Base-by-base conservation (phyloP, 2,329 filamentous ascomycete genomes). In the Aureobasidium lini region DNA sequence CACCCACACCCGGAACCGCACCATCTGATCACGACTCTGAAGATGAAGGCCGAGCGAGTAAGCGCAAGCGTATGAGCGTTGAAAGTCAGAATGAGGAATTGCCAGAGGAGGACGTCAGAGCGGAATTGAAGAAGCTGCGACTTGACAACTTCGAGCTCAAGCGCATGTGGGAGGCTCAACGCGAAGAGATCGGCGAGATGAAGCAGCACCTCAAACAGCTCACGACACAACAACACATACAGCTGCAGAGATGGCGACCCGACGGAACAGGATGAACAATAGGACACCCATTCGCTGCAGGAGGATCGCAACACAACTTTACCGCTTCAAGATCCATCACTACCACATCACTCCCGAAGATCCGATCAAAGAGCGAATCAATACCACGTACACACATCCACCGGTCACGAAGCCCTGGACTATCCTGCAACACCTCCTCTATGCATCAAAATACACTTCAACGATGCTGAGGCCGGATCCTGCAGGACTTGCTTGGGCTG, bases 121-220 rank as follows among this genome's bases (percentile, higher is more conserved):
- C 65, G 7, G 72, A 77, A 63, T 64, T 77, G 50, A 74, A 73
- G 36, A 52, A 52, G 10, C 18, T 40, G 13, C 48, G 48, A 11
- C 66, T 79, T 10, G 72, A 77, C 60, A 74, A 73, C 60, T 70
- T 73, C 32, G 71, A 75, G 62, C 18, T 62, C n/a, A 56, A 32
- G 40, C 16, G n/a, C 16, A 36, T 56, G 52, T 34, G 52, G 7
- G 40, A 44, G 16, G 11, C 7, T n/a, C 52, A 56, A 29, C 39
- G 40, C 2, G 40, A 42, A n/a, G 40, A 56, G 23, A 18, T 56
- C 8, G 13, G 32, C 10, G 28, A 32, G 6, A 36, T 56, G 34
- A 42, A 44, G n/a, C n/a, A 36, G 42, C 52, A 56, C 13, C 42
- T 56, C 34, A 54, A 36, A 18, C 50, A 54, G 29, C 40, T 56